These are phyloP conservation scores for Uncinocarpus reesii DNA, from an alignment of 2,329 filamentous ascomycete genomes.

Conservation along the genomic window DNA sequence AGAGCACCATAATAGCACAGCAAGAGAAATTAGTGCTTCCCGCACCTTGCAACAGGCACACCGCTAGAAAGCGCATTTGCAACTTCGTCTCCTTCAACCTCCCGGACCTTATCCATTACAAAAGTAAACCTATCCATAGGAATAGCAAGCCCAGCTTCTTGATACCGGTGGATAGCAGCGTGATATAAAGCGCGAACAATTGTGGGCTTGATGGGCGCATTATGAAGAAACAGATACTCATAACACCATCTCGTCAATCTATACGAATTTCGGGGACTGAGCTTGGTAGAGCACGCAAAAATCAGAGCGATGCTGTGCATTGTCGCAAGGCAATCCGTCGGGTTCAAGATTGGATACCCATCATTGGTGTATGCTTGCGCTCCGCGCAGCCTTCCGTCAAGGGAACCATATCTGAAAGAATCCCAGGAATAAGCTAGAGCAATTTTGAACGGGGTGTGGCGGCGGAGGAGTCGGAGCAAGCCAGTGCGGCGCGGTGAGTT, in stretches of 20 bases:
- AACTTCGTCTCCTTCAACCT: constrained; percentile 36
- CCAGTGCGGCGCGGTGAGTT: constrained; percentile 19
- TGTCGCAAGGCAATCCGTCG: constrained; percentile 32
- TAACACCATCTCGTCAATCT: constrained; percentile 41
- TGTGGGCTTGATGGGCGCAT: constrained; percentile 34
- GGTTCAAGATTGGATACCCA: constrained; percentile 22
- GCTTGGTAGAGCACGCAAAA: constrained; percentile 30
- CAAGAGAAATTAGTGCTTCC: constrained; percentile 1
- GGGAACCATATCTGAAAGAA: constrained; percentile 9
- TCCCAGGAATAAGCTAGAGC: constrained; percentile 22
- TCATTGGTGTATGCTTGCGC: constrained; percentile 12
- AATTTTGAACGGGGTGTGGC: constrained; percentile 32
- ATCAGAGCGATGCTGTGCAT: constrained; percentile 39
- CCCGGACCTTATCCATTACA: constrained; percentile 35
- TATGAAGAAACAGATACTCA: constrained; percentile 34
- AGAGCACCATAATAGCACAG: constrained; percentile 2
- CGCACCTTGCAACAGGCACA: constrained; percentile 16
- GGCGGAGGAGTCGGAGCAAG: constrained; percentile 28
- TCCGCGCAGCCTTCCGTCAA: constrained; percentile 17
- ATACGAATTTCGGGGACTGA: constrained; percentile 35
- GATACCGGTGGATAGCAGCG: constrained; percentile 39
- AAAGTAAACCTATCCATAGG: constrained; percentile 32
- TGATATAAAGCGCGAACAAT: constrained; percentile 43
- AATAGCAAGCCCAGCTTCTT: constrained; percentile 30
- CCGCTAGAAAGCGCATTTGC: constrained; percentile 25